Conservation (phyloP, 345 rosid species). For the Boechera retrofracta region DNA sequence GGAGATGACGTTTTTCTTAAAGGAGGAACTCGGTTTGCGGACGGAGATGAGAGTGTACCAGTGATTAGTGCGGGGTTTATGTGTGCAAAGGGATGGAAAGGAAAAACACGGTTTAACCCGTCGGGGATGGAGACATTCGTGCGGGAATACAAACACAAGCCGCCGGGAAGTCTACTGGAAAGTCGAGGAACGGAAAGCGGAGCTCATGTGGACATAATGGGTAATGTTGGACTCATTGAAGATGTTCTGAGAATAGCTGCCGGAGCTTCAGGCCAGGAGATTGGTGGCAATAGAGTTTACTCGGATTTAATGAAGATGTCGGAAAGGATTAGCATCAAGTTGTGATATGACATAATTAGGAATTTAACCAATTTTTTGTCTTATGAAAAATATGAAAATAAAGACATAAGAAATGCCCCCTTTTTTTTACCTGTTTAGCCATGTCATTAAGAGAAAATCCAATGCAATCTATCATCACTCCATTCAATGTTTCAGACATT, state of each 20-base stretch:
- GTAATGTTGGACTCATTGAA: constrained; percentile 66
- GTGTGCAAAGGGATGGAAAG: constrained; percentile 80
- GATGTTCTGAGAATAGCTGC: constrained; percentile 68
- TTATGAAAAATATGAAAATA: neutral
- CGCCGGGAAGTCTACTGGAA: constrained; percentile 58
- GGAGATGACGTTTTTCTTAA: constrained; percentile 59
- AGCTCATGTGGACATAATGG: constrained; percentile 73
- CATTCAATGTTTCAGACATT: too few relatives aligned
- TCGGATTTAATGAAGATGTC: constrained; percentile 61
- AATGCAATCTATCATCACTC: too few relatives aligned
- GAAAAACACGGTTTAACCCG: constrained; percentile 75
- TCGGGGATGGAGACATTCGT: constrained; percentile 53
- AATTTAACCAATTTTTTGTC: neutral
- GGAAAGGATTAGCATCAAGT: constrained; percentile 53
- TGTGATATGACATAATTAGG: constrained; percentile 37
- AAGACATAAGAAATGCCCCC: neutral
- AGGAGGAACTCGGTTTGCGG: constrained; percentile 56
- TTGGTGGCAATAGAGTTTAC: constrained; percentile 67
- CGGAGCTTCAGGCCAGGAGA: constrained; percentile 60
- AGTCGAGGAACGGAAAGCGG: constrained; percentile 67
- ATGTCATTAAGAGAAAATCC: too few relatives aligned
- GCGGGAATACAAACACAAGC: constrained; percentile 66
- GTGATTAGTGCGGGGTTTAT: constrained; percentile 73
- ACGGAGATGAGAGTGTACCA: constrained; percentile 70
- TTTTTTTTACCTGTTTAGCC: too few relatives aligned